These are phyloP conservation scores for Chalciporus piperatus DNA, from an alignment of 768 basidiomycete genomes.

Conservation along the genomic window DNA sequence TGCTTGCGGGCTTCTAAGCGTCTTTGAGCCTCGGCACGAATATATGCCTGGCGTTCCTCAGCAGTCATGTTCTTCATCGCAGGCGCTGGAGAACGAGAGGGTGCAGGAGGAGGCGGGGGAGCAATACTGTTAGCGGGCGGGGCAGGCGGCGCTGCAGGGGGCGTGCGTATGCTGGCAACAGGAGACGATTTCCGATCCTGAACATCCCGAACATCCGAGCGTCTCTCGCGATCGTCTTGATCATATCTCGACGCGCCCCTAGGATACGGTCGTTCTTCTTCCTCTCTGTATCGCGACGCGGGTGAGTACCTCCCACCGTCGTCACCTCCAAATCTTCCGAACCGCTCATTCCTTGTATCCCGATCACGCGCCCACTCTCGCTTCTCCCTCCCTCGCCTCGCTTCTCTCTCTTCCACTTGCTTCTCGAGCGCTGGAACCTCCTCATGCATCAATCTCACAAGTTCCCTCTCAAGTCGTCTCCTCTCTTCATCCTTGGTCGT, in stretches of 20 bases:
- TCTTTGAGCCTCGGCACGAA: slow-evolving; percentile 75
- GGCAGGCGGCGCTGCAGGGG: slow-evolving; percentile 50
- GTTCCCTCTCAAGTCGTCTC: slow-evolving; percentile 82
- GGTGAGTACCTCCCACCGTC: slow-evolving; percentile 33
- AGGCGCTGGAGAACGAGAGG: slow-evolving; percentile 57
- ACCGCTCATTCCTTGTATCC: slow-evolving; percentile 81
- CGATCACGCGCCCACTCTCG: slow-evolving; percentile 76
- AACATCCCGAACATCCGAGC: slow-evolving; percentile 32
- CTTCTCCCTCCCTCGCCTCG: slow-evolving; percentile 72
- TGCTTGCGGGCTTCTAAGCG: slow-evolving; percentile 83
- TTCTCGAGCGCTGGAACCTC: slow-evolving; percentile 88
- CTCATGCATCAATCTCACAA: slow-evolving; percentile 84
- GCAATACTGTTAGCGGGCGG: slow-evolving; percentile 37
- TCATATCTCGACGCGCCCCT: slow-evolving; percentile 37
- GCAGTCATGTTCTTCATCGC: slow-evolving; percentile 76
- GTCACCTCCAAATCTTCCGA: slow-evolving; percentile 61
- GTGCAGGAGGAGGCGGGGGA: slow-evolving; percentile 50
- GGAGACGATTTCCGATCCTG: slow-evolving; percentile 28
- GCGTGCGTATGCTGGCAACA: slow-evolving; percentile 35
- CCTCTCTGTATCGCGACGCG: slow-evolving; percentile 34
- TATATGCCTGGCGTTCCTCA: slow-evolving; percentile 77
- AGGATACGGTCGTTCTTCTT: slow-evolving; percentile 55
- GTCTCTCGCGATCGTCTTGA: slow-evolving; percentile 38
- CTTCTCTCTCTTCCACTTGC: slow-evolving; percentile 75
- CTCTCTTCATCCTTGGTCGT: slow-evolving; percentile 80